Evolutionary conservation across 2,329 filamentous ascomycete genomes (phyloP).

Genomic region (Paecilomyces dactylethromorphus): DNA sequence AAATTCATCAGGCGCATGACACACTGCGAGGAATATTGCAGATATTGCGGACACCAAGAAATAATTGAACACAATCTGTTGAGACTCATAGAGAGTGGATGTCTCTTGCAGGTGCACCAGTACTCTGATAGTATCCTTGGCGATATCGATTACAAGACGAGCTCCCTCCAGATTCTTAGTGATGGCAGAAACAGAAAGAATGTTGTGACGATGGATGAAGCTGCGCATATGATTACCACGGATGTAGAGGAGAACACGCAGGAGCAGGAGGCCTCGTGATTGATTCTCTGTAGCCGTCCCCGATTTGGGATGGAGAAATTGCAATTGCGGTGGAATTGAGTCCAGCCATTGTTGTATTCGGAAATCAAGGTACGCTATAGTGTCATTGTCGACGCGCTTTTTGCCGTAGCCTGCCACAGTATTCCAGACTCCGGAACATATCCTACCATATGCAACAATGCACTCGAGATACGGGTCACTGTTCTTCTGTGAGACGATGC

Average conservation of each 20-base stretch:
- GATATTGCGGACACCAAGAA: not conserved
- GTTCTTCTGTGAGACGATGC: not conserved
- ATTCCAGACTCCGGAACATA: not conserved
- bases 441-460: not conserved
- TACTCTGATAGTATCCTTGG: not conserved
- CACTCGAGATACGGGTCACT: not conserved
- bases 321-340: not conserved
- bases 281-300: not conserved
- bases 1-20: too few relatives aligned
- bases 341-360: not conserved
- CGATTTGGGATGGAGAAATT: not conserved
- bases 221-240: conserved; percentile 3
- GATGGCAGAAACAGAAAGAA: not conserved
- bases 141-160: not conserved
- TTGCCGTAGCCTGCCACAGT: not conserved
- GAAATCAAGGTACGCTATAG: not conserved
- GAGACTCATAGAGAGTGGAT: not conserved
- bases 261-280: not conserved
- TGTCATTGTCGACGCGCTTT: not conserved
- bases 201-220: not conserved
- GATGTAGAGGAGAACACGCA: not conserved
- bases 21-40: not conserved
- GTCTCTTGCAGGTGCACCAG: not conserved
- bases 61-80: not conserved
- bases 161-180: not conserved